A percentile compares a stretch with the other conserved stretches of the same genome.
Evolutionary conservation across 768 basidiomycete genomes (phyloP).

Genomic region (Collybia nuda): DNA sequence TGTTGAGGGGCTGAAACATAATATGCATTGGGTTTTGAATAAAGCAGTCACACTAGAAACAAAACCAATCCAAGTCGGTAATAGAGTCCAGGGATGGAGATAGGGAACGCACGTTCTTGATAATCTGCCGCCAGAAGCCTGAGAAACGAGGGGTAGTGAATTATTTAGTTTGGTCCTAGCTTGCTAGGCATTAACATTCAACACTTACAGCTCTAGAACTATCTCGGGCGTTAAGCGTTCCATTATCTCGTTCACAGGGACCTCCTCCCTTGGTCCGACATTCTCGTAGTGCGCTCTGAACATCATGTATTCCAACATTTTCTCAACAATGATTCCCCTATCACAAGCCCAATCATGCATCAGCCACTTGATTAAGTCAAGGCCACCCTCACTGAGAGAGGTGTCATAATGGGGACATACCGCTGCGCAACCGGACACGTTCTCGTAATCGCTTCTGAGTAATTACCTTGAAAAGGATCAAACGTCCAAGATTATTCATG

Average conservation of each 20-base stretch:
- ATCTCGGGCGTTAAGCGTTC: slow-evolving; percentile 88
- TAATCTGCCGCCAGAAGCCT: slow-evolving; percentile 67
- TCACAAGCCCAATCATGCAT: no score
- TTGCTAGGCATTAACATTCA: neutral
- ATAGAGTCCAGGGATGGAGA: no score
- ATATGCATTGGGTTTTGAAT: no score
- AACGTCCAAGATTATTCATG: neutral
- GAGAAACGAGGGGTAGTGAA: no score
- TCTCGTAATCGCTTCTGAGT: slow-evolving; percentile 71
- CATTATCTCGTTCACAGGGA: slow-evolving; percentile 72
- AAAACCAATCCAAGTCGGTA: no score
- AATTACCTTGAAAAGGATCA: slow-evolving; percentile 54
- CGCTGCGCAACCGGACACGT: slow-evolving; percentile 71
- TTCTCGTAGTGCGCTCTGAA: slow-evolving; percentile 81
- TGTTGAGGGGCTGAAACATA: no score
- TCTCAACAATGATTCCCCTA: slow-evolving; percentile 74
- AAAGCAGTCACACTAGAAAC: no score
- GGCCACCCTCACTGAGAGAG: neutral
- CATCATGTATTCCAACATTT: slow-evolving; percentile 85
- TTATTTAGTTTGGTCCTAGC: neutral
- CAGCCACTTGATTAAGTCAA: neutral
- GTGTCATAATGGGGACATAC: slow-evolving; percentile 46
- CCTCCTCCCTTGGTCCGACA: slow-evolving; percentile 70
- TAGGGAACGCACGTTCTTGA: slow-evolving; percentile 47
- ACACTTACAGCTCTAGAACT: slow-evolving; percentile 81